Evolutionary conservation across 371 early-diverging fungal species (phyloP).

Genomic region (Mortierella sp.): DNA sequence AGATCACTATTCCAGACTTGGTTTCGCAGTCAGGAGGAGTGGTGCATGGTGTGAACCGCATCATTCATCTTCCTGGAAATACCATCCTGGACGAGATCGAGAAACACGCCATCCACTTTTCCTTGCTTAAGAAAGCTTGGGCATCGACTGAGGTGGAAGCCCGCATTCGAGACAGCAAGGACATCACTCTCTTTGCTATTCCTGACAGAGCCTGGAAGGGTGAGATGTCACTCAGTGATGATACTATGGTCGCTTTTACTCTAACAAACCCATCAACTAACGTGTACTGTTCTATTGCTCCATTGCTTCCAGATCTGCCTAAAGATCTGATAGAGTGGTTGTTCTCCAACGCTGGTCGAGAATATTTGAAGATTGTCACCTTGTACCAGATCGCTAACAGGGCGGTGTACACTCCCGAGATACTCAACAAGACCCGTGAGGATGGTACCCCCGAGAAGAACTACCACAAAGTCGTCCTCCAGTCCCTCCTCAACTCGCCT

Average conservation of each 20-base stretch:
- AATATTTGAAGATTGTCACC: slow-evolving; percentile 38
- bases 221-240: background rate
- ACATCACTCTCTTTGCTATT: slow-evolving; percentile 38
- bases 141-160: slow-evolving; percentile 21
- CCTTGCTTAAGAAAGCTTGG: slow-evolving; percentile 30
- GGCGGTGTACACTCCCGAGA: slow-evolving; percentile 38
- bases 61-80: slow-evolving; percentile 34
- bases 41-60: slow-evolving; percentile 39
- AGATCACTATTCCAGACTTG: slow-evolving; percentile 24
- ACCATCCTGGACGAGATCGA: slow-evolving; percentile 35
- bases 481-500: slow-evolving; percentile 30
- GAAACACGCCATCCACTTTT: slow-evolving; percentile 20
- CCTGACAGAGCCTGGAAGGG: slow-evolving; percentile 44
- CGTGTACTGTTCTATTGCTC: background rate
- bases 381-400: slow-evolving; percentile 36
- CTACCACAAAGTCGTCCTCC: slow-evolving; percentile 26
- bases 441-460: slow-evolving; percentile 11
- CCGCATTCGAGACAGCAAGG: slow-evolving; percentile 31
- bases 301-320: slow-evolving; percentile 16
- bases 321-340: slow-evolving; percentile 30
- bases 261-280: no score
- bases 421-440: slow-evolving; percentile 23
- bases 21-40: slow-evolving; percentile 24
- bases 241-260: no score
- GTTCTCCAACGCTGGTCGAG: slow-evolving; percentile 35